Evolutionary conservation across 148 eudicot genomes (phyloP), one percentile per base, ranked within the genome.

Genomic region (Heliosperma pusillum): DNA sequence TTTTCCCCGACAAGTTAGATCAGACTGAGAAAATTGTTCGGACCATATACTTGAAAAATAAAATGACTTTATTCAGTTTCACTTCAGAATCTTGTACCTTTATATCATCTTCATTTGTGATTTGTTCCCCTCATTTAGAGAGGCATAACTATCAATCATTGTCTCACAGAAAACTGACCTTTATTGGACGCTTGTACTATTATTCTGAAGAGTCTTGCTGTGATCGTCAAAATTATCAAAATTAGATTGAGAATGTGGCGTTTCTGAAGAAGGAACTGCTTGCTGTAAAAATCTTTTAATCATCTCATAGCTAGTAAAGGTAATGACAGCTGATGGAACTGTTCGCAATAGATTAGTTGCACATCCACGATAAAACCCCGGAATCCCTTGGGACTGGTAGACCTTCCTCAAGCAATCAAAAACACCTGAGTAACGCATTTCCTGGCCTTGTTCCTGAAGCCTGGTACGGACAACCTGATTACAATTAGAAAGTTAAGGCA

Each of bases 281-380:
- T 70, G 83, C 44, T 27, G 52, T 80, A 94, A 79, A 77, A 87
- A 80, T 77, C 90, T 83, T 74, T 82, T 88, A 27, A 94, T 90
- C 90, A 90, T 91, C 89, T 94, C 98, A 65, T 79, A 94, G 74
- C 93, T 89, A 26, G 98, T 94, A 78, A 94, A 94, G 59, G 98
- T 94, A 73, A 94, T 94, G 20, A 94, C 91, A 57, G 98, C 91
- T 29, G 91, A 85, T 10, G 98, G 98, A 33, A 92, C 92, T 10
- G 98, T 91, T 80, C 98, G 84, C 57, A 94, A 50, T 64, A 94
- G 85, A 79, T 94, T 94, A 27, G 98, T 94, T 19, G 86, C 98
- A 86, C 98, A 94, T 10, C 98, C 98, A 7, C 98, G 88, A 70
- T 94, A 94, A 77, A 94, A 91, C 21, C 97, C 98, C 10, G 82